These are phyloP conservation scores for Mycena galopus DNA, from an alignment of 768 basidiomycete species.

Conservation along the genomic window DNA sequence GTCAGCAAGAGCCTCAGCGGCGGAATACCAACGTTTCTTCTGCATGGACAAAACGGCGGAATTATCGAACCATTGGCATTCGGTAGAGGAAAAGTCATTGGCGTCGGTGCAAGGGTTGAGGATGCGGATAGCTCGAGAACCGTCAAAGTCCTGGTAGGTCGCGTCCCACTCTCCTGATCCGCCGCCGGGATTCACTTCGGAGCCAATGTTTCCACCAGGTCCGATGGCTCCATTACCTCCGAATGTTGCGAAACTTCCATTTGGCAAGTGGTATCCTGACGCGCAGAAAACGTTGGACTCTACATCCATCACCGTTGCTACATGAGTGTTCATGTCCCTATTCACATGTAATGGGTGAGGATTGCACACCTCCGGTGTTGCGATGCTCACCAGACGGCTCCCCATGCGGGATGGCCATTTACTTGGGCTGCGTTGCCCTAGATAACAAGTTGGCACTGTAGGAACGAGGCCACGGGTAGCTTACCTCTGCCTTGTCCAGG, in stretches of 20 bases:
- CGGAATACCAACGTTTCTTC: slow-evolving; percentile 82
- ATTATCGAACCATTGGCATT: slow-evolving; percentile 84
- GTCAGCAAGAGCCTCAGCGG: slow-evolving; percentile 76
- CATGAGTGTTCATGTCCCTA: slow-evolving; percentile 61
- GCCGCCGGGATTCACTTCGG: slow-evolving; percentile 59
- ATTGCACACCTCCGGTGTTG: background rate
- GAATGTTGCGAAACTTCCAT: slow-evolving; percentile 66
- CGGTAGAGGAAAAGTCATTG: slow-evolving; percentile 59
- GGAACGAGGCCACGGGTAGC: no score
- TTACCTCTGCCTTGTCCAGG: slow-evolving; percentile 88
- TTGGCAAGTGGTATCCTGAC: slow-evolving; percentile 83
- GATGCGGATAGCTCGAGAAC: slow-evolving; percentile 82
- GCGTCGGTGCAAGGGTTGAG: slow-evolving; percentile 77
- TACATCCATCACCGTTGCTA: slow-evolving; percentile 77
- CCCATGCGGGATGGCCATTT: slow-evolving; percentile 82
- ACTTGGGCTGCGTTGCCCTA: slow-evolving; percentile 69
- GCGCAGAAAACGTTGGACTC: slow-evolving; percentile 84
- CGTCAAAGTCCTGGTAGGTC: slow-evolving; percentile 84
- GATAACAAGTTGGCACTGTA: background rate
- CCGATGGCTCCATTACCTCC: slow-evolving; percentile 76
- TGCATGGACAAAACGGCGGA: slow-evolving; percentile 73
- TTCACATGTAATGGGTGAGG: background rate
- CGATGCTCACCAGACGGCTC: slow-evolving; percentile 70
- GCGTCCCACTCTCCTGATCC: slow-evolving; percentile 70
- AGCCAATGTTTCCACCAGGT: slow-evolving; percentile 71